A percentile compares a stretch with the other conserved stretches of the same genome.
Conservation (phyloP, 2,329 filamentous ascomycete species). For the Chrysosphaeria jannelii region DNA sequence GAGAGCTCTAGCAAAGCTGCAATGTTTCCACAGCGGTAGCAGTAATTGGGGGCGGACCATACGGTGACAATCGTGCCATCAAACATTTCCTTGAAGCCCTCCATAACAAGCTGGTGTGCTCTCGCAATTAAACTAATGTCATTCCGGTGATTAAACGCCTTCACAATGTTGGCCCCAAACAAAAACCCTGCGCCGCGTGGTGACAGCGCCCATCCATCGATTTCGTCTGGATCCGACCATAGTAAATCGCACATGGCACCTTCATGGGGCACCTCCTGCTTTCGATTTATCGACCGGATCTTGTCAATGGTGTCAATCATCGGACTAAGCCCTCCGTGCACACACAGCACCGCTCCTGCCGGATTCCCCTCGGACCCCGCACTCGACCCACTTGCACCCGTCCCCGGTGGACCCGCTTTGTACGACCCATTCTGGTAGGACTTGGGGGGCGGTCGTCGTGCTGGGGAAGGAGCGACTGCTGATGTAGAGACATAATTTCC, state of each 20-base stretch:
- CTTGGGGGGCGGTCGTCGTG: no score
- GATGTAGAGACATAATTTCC: constrained; percentile 3
- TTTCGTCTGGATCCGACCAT: constrained; percentile 95
- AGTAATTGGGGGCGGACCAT: constrained; percentile 96
- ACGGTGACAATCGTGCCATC: constrained; percentile 87
- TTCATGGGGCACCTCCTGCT: constrained; percentile 95
- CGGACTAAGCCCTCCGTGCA: constrained; percentile 78
- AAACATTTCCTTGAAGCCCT: constrained; percentile 99
- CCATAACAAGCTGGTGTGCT: constrained; percentile 95
- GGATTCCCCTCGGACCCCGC: constrained; percentile 29
- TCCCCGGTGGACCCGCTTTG: constrained; percentile 37
- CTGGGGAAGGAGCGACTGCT: background rate
- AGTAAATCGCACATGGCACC: constrained; percentile 96
- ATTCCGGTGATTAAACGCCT: constrained; percentile 83
- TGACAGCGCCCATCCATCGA: constrained; percentile 85
- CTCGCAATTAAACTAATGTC: constrained; percentile 75
- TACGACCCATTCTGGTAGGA: constrained; percentile 2
- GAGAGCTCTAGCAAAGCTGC: constrained; percentile 79
- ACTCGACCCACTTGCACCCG: constrained; percentile 44
- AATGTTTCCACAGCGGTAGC: constrained; percentile 85
- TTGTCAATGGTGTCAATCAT: constrained; percentile 85
- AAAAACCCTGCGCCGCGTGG: constrained; percentile 86
- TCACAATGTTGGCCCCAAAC: constrained; percentile 87
- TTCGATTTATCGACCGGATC: constrained; percentile 77
- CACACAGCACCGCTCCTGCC: constrained; percentile 69